Base-by-base conservation (phyloP, 352 stramenopile species). In the Pythium utonaiense region DNA sequence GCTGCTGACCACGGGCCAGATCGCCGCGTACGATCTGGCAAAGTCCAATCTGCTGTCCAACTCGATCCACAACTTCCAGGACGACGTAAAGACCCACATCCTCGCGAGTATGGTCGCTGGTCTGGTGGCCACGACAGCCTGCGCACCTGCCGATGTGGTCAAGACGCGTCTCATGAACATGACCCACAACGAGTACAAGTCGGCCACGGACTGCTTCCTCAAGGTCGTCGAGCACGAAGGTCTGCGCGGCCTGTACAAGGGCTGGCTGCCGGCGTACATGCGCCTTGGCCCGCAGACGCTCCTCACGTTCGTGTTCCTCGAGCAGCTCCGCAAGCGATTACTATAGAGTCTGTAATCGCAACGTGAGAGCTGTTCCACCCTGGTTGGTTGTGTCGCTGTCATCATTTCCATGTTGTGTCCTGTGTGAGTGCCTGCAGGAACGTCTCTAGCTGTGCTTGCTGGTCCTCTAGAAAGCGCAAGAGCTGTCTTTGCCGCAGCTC, bases 101-200 rank as follows among this genome's bases (percentile, higher is more conserved):
- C 34, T 88, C 40, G 57, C 83, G 10, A 91, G 80, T 64, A 89
- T 93, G 81, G 78, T 86, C 49, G 83, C 83, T 21, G 83, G 81
- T 8, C 71, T 93, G 1, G 83, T 93, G 24, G 83, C 81, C 0
- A 93, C 83, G 5, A 93, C 83, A 5, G 80, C 81, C 14, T 93
- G 83, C 55, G 83, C 83, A 16, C 83, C 83, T 1, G 83, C 83
- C 5, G 83, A 93, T 60, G 81, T 93, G 19, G 77, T 93, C 60
- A 93, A 91, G 69, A 91, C 83, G 30, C 78, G 83, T 17, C 53
- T 93, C 28, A 93, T 93, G 83, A 91, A 91, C 66, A 91, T 89
- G 81, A 79, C 85, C 34, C 66, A 87, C 52, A 74, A 78, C 60
- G 83, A 93, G 45, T 93, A 93, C 72, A 78, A 78, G 59, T 88